Conservation (phyloP, 2,329 filamentous ascomycete genomes). For the Aspergillus udagawae region DNA sequence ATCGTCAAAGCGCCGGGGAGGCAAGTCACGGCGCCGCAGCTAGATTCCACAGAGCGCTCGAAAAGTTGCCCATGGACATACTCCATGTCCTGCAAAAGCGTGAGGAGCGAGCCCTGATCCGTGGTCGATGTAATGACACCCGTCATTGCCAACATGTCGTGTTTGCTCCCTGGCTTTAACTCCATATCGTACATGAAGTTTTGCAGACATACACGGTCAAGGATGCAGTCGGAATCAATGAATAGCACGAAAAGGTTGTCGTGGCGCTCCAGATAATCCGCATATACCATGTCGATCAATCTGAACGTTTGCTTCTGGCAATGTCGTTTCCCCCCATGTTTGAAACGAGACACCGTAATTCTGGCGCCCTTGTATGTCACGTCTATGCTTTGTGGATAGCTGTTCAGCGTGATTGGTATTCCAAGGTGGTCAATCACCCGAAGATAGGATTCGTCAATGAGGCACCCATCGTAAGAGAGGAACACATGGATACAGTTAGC, state of each 20-base stretch:
- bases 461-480: constrained; percentile 87
- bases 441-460: constrained; percentile 83
- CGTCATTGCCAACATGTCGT: constrained; percentile 95
- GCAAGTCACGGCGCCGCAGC: constrained; percentile 90
- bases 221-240: constrained; percentile 94
- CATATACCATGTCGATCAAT: constrained; percentile 89
- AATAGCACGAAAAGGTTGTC: constrained; percentile 95
- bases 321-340: constrained; percentile 87
- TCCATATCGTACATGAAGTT: constrained; percentile 99
- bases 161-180: constrained; percentile 83
- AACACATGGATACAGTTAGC: constrained; percentile 91
- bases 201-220: constrained; percentile 86
- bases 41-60: constrained; percentile 91
- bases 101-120: constrained; percentile 81
- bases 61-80: constrained; percentile 97
- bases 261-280: constrained; percentile 77
- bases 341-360: constrained; percentile 87
- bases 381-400: constrained; percentile 86
- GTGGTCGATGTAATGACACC: constrained; percentile 95
- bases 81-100: constrained; percentile 94
- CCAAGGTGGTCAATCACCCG: constrained; percentile 81
- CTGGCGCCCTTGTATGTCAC: constrained; percentile 76
- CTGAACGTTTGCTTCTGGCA: constrained; percentile 92
- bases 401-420: constrained; percentile 65
- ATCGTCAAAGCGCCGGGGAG: constrained; percentile 93